These are phyloP conservation scores for Sergeia podlipaevii DNA, from an alignment of 208 protist genomes.

Conservation along the genomic window DNA sequence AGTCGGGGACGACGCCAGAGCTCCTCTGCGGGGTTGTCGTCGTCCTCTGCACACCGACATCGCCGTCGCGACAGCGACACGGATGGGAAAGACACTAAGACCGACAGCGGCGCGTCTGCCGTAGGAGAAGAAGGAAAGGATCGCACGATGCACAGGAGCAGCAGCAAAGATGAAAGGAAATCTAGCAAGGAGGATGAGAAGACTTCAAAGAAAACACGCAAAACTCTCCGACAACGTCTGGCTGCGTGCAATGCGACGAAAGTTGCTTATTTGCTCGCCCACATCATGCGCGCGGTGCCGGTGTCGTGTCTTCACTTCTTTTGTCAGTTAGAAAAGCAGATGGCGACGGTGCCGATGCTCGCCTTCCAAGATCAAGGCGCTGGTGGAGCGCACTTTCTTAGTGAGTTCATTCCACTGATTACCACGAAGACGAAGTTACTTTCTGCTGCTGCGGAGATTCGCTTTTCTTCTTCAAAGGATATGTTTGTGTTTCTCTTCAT, in stretches of 20 bases:
- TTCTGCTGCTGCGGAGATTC: not conserved
- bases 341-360: slow-evolving; percentile 52
- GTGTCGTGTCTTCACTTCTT: slow-evolving; percentile 54
- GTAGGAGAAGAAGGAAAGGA: no score
- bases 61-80: not conserved
- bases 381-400: slow-evolving; percentile 8
- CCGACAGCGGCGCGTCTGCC: no score
- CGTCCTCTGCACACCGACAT: not conserved
- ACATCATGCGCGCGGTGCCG: slow-evolving; percentile 65
- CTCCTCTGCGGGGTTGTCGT: no score
- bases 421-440: not conserved
- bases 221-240: slow-evolving; percentile 13
- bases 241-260: slow-evolving; percentile 29
- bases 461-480: not conserved
- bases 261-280: slow-evolving; percentile 30
- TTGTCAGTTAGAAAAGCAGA: slow-evolving; percentile 59
- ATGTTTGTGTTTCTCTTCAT: slow-evolving; percentile 24
- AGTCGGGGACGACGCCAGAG: no score
- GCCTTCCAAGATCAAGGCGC: slow-evolving; percentile 29
- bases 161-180: no score
- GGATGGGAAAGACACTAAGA: not conserved
- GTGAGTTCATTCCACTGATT: slow-evolving; percentile 2
- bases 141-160: no score
- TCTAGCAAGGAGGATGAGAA: not conserved
- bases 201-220: not conserved